phyloP scores from a whole-genome alignment of 108 stramenopile species.

The Aureococcus anophagefferens region DNA sequence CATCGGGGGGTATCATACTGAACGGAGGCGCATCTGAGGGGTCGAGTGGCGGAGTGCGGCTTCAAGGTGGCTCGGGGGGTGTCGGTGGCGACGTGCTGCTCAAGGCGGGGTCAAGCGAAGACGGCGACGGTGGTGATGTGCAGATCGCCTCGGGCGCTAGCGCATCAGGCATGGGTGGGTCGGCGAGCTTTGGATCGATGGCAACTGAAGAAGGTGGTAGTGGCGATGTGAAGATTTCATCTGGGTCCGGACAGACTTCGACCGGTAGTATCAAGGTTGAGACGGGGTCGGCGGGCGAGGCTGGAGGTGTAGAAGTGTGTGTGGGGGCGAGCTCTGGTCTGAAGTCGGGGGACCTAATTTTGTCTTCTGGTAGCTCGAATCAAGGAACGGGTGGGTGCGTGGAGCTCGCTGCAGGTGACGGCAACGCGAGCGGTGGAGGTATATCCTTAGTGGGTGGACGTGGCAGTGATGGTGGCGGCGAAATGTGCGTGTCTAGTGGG shows the following conservation, averaged over 20 bases:
- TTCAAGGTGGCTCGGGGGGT: background rate
- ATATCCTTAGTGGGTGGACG: too few relatives aligned
- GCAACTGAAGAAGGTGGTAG: background rate
- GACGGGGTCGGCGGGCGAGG: background rate
- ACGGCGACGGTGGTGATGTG: background rate
- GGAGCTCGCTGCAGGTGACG: too few relatives aligned
- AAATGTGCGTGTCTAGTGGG: too few relatives aligned
- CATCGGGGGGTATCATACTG: background rate
- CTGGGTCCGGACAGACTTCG: background rate
- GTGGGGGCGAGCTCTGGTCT: background rate
- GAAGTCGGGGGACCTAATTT: too few relatives aligned
- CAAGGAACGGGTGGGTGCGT: too few relatives aligned
- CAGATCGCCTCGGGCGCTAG: background rate
- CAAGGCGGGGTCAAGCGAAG: background rate
- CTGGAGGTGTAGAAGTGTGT: background rate
- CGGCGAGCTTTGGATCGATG: constrained; percentile 1
- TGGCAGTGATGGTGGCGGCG: too few relatives aligned
- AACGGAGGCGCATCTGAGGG: background rate
- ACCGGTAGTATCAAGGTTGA: background rate
- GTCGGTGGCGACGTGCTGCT: background rate
- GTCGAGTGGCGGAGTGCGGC: background rate
- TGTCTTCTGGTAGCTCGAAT: too few relatives aligned
- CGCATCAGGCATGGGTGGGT: background rate
- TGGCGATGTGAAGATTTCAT: background rate
- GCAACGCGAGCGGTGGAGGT: too few relatives aligned